Evolutionary conservation across 202 grass and related monocot genomes (phyloP).

Genomic region (Thinopyrum obtusiflorum): DNA sequence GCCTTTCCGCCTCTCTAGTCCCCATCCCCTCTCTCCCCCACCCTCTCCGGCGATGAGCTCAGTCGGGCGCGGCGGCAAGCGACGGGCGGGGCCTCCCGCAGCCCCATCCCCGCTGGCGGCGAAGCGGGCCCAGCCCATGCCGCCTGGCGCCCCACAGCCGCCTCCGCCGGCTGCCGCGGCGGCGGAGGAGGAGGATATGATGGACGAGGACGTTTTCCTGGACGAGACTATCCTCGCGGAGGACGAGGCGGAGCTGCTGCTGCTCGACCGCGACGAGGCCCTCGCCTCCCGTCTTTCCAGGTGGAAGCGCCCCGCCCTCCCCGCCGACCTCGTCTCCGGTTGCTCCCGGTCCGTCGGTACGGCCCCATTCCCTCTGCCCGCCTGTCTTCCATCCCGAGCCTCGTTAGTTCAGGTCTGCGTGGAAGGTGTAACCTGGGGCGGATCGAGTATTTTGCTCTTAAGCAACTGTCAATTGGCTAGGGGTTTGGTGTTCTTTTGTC

Average conservation of each 20-base stretch:
- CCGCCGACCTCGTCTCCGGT: slow-evolving; percentile 48
- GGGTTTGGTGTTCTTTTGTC: neutral
- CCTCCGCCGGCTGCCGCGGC: neutral
- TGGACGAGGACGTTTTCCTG: slow-evolving; percentile 92
- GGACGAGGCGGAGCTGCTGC: slow-evolving; percentile 75
- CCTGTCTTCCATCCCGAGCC: neutral
- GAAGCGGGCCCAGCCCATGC: slow-evolving; percentile 36
- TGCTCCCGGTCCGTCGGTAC: slow-evolving; percentile 53
- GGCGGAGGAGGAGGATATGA: slow-evolving; percentile 81
- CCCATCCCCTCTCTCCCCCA: neutral
- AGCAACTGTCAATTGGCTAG: neutral
- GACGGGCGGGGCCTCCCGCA: slow-evolving; percentile 15
- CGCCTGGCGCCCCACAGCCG: slow-evolving; percentile 21
- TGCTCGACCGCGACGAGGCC: slow-evolving; percentile 63
- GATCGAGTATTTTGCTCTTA: neutral
- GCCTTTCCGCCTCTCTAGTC: neutral
- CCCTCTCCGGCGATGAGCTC: slow-evolving; percentile 43
- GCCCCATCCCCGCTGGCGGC: slow-evolving; percentile 12
- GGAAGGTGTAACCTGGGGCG: neutral
- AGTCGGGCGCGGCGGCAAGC: slow-evolving; percentile 33
- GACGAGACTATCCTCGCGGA: slow-evolving; percentile 65
- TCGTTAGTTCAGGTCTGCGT: neutral
- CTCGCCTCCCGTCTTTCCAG: slow-evolving; percentile 63
- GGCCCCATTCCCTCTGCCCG: neutral
- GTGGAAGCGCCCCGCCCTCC: slow-evolving; percentile 81